Evolutionary conservation across 176 grass and related monocot genomes (phyloP).

Genomic region (Olyra latifolia): DNA sequence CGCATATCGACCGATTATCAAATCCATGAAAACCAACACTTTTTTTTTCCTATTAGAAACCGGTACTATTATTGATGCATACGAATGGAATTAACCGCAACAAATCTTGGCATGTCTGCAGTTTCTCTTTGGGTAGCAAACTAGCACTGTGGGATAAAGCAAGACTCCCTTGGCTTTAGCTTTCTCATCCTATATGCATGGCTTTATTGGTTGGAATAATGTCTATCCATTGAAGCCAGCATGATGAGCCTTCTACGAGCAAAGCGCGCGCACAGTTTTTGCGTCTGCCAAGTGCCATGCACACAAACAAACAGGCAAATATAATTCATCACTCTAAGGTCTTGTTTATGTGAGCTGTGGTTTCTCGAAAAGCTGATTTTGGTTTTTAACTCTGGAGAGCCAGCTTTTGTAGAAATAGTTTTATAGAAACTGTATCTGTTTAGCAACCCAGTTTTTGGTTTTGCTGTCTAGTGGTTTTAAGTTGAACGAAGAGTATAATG

Average conservation of each 20-base stretch:
- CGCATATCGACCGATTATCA: no score
- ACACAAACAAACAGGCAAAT: constrained; percentile 5
- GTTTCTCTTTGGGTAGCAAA: background rate
- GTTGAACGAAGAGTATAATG: no score
- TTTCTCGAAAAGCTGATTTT: no score
- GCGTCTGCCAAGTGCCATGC: constrained; percentile 15
- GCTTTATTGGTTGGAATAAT: constrained; percentile 12
- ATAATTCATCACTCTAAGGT: background rate
- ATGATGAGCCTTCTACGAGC: background rate
- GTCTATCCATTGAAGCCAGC: constrained; percentile 9
- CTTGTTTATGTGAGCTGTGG: no score
- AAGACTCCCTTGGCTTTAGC: background rate
- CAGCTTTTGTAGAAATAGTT: no score
- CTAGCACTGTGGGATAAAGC: background rate
- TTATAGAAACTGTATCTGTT: no score
- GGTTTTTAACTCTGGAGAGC: no score
- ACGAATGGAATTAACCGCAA: background rate
- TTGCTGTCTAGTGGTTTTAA: no score
- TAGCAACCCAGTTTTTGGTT: no score
- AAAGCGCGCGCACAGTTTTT: background rate
- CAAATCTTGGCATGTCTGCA: background rate
- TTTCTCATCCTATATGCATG: background rate
- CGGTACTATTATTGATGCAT: background rate
- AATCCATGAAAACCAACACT: no score
- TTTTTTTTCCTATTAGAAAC: no score